Evolutionary conservation across 1,284 basidiomycete genomes (phyloP).

Genomic region (Exobasidium rhododendri): DNA sequence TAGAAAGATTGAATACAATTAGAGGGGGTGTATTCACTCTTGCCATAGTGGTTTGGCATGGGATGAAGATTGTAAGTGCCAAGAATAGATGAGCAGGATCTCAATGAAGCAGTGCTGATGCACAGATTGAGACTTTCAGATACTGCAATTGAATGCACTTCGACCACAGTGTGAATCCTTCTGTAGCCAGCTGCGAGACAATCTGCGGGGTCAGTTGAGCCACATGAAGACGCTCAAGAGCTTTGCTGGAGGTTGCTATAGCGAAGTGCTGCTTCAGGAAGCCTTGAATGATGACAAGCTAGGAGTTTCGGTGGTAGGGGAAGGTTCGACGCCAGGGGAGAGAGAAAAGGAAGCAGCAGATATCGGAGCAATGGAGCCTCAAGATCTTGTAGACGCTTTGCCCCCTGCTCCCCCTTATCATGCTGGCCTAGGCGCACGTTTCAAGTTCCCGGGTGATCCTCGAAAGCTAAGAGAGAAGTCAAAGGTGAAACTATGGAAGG

Average conservation of each 20-base stretch:
- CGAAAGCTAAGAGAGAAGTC: constrained; percentile 72
- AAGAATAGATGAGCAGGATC: neutral
- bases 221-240: constrained; percentile 85
- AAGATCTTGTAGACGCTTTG: neutral
- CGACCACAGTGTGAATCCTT: constrained; percentile 92
- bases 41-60: constrained; percentile 90
- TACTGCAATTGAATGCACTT: constrained; percentile 92
- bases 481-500: constrained; percentile 94
- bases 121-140: constrained; percentile 59
- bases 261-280: constrained; percentile 73
- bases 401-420: constrained; percentile 25
- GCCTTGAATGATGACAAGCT: constrained; percentile 8
- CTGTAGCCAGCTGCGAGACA: constrained; percentile 81
- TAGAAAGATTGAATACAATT: constrained; percentile 74
- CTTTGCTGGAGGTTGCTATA: constrained; percentile 90
- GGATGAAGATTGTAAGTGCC: constrained; percentile 69
- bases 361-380: neutral
- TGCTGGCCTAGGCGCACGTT: constrained; percentile 49
- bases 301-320: neutral
- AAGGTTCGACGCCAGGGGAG: neutral
- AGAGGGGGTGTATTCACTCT: constrained; percentile 80
- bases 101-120: constrained; percentile 5
- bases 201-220: constrained; percentile 72
- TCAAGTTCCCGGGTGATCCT: constrained; percentile 55
- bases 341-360: constrained; percentile 5